Conservation (phyloP, 768 basidiomycete genomes). For the Auriscalpium vulgare region DNA sequence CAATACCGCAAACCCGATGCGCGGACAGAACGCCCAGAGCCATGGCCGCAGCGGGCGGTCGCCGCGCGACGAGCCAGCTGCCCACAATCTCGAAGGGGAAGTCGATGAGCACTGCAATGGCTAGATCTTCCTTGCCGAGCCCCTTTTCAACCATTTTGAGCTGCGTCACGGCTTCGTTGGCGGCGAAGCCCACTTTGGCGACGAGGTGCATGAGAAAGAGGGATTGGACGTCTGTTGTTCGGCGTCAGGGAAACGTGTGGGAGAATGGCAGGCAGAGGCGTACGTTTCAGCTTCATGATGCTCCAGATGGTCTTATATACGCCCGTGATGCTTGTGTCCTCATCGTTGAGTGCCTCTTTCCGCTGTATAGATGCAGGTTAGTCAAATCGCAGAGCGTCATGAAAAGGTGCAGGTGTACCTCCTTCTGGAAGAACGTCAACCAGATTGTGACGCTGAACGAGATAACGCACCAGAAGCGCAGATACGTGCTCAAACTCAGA, state of each 20-base stretch:
- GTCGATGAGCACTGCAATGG: slow-evolving; percentile 91
- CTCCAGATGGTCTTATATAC: slow-evolving; percentile 95
- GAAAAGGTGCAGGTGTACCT: slow-evolving; percentile 37
- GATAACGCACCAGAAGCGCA: slow-evolving; percentile 78
- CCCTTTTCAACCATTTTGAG: slow-evolving; percentile 98
- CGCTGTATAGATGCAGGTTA: slow-evolving; percentile 37
- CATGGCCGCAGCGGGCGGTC: slow-evolving; percentile 77
- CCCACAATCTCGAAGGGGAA: slow-evolving; percentile 96
- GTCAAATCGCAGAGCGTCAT: too few species aligned
- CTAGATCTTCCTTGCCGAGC: slow-evolving; percentile 88
- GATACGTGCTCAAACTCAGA: slow-evolving; percentile 66
- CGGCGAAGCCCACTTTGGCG: slow-evolving; percentile 91
- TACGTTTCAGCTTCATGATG: slow-evolving; percentile 87
- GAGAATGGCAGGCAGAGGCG: slow-evolving; percentile 19
- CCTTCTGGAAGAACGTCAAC: slow-evolving; percentile 82
- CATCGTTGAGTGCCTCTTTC: slow-evolving; percentile 60
- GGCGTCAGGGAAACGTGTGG: slow-evolving; percentile 25
- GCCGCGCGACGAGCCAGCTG: slow-evolving; percentile 86
- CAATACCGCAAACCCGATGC: slow-evolving; percentile 63
- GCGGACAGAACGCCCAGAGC: slow-evolving; percentile 87
- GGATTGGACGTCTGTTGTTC: slow-evolving; percentile 62
- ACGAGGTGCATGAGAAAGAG: slow-evolving; percentile 83
- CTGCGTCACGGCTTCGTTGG: slow-evolving; percentile 84
- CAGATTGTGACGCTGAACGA: slow-evolving; percentile 85
- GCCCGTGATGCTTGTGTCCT: slow-evolving; percentile 81